Evolutionary conservation across 352 stramenopile species (phyloP), one percentile per base, ranked within the genome.

Genomic region (Phytophthora pini): DNA sequence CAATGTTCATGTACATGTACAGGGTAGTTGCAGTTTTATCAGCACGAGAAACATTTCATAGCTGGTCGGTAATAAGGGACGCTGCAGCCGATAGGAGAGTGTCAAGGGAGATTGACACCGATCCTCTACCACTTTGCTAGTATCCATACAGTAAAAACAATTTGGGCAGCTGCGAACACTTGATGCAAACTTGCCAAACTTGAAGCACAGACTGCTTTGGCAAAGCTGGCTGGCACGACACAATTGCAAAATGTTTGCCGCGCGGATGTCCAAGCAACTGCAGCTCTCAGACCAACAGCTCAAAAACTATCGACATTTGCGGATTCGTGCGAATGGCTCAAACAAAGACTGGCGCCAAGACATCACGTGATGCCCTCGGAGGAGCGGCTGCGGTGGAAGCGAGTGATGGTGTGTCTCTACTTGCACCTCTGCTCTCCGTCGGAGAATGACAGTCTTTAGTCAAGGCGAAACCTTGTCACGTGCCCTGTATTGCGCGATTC

Each of bases 71-170:
- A 55, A 32, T 20, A 20, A 20, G 13, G 22, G 46, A 31, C 7
- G 13, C 17, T 48, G 41, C 17, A 48, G 27, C 41, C 20, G 54
- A 52, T 24, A 24, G 24, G 29, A 5, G 13, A 24, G 36, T 43
- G 17, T 45, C 17, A 32, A 45, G 17, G 52, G 26, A 43, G 36
- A 43, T 9, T 43, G 17, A n/a, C 26, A 24, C 26, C 5, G 41
- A 34, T 15, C 57, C 57, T 65, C 57, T 65, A 40, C 57, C 56
- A 29, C 22, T 65, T 55, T 52, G 39, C 4, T 47, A 20, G 17
- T 20, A 20, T 20, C 17, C 17, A 20, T 20, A 20, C 17, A 20
- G 0, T 20, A 20, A 20, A 17, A 20, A 20, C 17, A 20, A 20
- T 20, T 20, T 20, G 17, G 17, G 17, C 57, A 65, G 57, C 57